A percentile compares a stretch with the other conserved stretches of the same genome.
Evolutionary conservation across 306 rosid species (phyloP).

Genomic region (Cyamopsis tetragonoloba): DNA sequence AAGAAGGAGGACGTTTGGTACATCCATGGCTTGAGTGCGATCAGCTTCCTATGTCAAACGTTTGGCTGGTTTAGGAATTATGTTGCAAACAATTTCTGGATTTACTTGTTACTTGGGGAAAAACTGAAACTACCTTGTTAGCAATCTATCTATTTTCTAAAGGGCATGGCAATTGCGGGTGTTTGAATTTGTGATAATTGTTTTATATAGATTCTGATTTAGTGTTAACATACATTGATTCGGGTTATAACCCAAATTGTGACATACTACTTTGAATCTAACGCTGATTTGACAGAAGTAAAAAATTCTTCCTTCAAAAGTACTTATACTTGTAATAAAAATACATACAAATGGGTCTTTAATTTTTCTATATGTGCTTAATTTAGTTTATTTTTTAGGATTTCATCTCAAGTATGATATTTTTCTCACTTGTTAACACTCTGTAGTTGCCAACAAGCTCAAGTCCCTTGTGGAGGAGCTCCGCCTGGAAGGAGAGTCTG

Average conservation of each 20-base stretch:
- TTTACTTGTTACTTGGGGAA: not conserved
- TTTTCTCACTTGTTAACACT: too few species aligned
- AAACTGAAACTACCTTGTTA: not conserved
- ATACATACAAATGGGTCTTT: too few species aligned
- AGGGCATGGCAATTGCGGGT: not conserved
- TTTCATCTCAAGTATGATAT: too few species aligned
- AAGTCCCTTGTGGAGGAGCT: too few species aligned
- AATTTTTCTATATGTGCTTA: too few species aligned
- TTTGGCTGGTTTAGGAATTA: not conserved
- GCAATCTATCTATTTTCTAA: not conserved
- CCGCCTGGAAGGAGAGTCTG: too few species aligned
- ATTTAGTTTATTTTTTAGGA: too few species aligned
- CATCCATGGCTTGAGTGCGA: conserved; percentile 3
- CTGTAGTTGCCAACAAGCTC: too few species aligned
- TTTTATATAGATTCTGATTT: not conserved
- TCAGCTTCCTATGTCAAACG: not conserved
- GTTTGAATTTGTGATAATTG: not conserved
- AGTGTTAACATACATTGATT: not conserved
- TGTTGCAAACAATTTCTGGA: not conserved
- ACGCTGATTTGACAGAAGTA: too few species aligned
- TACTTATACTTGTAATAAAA: too few species aligned
- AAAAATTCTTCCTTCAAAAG: too few species aligned
- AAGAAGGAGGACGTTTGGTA: not conserved
- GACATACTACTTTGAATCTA: not conserved
- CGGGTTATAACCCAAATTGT: not conserved